Percentiles rank a stretch among this genome's conserved stretches.
Evolutionary conservation across 305 asterid species (phyloP).

Genomic region (Solanum chacoense): DNA sequence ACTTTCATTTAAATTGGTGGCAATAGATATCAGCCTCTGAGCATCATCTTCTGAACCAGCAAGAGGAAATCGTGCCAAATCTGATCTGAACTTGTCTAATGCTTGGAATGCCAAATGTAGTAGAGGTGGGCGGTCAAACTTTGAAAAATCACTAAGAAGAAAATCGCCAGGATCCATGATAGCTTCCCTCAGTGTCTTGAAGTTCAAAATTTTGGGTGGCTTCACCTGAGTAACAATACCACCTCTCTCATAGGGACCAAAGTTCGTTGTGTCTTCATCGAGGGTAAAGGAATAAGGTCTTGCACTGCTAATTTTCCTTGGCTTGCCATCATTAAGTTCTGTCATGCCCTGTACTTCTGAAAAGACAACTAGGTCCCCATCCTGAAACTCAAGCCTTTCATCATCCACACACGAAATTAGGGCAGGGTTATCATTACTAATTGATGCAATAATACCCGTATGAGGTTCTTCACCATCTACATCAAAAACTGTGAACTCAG

Average conservation of each 20-base stretch:
- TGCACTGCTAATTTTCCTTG: slow-evolving; percentile 58
- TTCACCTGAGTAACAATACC: slow-evolving; percentile 91
- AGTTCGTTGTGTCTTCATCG: slow-evolving; percentile 76
- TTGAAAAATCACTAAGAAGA: slow-evolving; percentile 85
- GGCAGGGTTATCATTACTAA: slow-evolving; percentile 81
- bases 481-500: slow-evolving; percentile 76
- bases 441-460: slow-evolving; percentile 82
- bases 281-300: slow-evolving; percentile 76
- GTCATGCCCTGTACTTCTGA: slow-evolving; percentile 91
- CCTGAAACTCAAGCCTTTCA: slow-evolving; percentile 95
- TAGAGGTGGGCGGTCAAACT: slow-evolving; percentile 82
- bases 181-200: slow-evolving; percentile 73
- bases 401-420: slow-evolving; percentile 86
- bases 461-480: slow-evolving; percentile 96
- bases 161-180: slow-evolving; percentile 73
- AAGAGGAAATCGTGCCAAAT: slow-evolving; percentile 53
- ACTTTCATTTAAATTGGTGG: slow-evolving; percentile 45
- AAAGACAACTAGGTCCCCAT: slow-evolving; percentile 83
- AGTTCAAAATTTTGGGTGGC: slow-evolving; percentile 77
- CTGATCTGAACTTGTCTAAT: slow-evolving; percentile 63
- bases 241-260: slow-evolving; percentile 63
- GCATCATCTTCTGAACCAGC: slow-evolving; percentile 95
- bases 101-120: slow-evolving; percentile 91
- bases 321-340: slow-evolving; percentile 89
- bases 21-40: slow-evolving; percentile 55